Evolutionary conservation across 2,329 filamentous ascomycete species (phyloP).

Genomic region (Phialophora chinensis): DNA sequence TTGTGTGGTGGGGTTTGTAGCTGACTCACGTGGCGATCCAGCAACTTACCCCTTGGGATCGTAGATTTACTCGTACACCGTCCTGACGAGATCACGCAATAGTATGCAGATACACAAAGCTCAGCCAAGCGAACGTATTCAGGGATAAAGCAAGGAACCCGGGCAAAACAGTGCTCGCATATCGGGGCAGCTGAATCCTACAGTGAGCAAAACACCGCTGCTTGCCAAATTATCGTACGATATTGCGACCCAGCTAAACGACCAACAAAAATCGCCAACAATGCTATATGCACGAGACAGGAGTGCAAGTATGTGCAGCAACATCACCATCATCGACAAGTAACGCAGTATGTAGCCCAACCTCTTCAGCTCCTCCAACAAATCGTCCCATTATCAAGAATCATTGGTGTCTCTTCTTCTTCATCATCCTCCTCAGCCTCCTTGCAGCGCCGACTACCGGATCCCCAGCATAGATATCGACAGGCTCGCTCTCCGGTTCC

Average conservation of each 20-base stretch:
- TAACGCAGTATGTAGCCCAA: not conserved
- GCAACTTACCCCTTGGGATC: too few species aligned
- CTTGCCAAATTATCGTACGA: not conserved
- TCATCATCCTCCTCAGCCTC: constrained; percentile 33
- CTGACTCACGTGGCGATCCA: not conserved
- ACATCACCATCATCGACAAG: not conserved
- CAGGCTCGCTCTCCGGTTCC: constrained; percentile 9
- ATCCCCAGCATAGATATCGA: constrained; percentile 34
- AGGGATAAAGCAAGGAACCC: not conserved
- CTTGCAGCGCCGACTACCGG: constrained; percentile 32
- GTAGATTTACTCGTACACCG: too few species aligned
- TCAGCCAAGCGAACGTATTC: not conserved
- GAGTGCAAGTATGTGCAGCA: not conserved
- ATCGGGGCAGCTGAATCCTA: not conserved
- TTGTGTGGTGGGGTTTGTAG: too few species aligned
- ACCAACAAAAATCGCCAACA: not conserved
- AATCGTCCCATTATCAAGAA: not conserved
- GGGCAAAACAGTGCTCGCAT: not conserved
- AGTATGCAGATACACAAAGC: not conserved
- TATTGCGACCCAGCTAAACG: not conserved
- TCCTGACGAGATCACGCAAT: not conserved
- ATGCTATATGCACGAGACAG: not conserved
- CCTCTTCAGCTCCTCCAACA: not conserved
- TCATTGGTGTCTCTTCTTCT: constrained; percentile 23
- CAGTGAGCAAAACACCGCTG: not conserved